Percentiles rank a stretch among this genome's conserved stretches.
Evolutionary conservation across 495 filamentous ascomycete species (phyloP).

Genomic region (Hypoxylon rickii): DNA sequence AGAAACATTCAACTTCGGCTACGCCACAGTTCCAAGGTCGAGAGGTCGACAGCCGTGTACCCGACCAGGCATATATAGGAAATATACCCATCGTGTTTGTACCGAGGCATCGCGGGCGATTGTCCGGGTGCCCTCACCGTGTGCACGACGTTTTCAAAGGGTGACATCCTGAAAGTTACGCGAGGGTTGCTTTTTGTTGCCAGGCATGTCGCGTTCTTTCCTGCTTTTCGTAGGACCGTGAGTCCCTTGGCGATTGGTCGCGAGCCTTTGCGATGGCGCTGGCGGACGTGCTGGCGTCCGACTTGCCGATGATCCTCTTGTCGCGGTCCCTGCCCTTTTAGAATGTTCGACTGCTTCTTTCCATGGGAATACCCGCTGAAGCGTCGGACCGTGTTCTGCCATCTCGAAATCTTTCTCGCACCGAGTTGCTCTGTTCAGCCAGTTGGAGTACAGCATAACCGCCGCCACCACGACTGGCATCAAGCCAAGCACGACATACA

Average conservation of each 20-base stretch:
- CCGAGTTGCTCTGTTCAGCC: constrained; percentile 38
- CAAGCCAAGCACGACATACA: constrained; percentile 25
- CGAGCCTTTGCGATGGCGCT: not conserved
- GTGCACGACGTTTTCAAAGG: not conserved
- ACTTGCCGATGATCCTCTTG: too few relatives aligned
- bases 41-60: too few relatives aligned
- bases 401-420: constrained; percentile 15
- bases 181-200: not conserved
- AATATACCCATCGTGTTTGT: too few relatives aligned
- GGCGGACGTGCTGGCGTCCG: not conserved
- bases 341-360: not conserved
- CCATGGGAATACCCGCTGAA: constrained; percentile 4
- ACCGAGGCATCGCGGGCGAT: too few relatives aligned
- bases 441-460: constrained; percentile 22
- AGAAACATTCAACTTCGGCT: too few relatives aligned
- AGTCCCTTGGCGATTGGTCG: not conserved
- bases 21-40: too few relatives aligned
- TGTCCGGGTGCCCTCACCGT: too few relatives aligned
- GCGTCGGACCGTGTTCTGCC: not conserved
- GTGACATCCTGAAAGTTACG: constrained; percentile 4
- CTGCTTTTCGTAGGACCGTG: not conserved
- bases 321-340: not conserved
- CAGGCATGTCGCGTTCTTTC: not conserved
- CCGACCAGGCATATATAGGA: too few relatives aligned
- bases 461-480: constrained; percentile 16